phyloP scores from a whole-genome alignment of 768 basidiomycete species.

The Pleurotus pulmonarius region DNA sequence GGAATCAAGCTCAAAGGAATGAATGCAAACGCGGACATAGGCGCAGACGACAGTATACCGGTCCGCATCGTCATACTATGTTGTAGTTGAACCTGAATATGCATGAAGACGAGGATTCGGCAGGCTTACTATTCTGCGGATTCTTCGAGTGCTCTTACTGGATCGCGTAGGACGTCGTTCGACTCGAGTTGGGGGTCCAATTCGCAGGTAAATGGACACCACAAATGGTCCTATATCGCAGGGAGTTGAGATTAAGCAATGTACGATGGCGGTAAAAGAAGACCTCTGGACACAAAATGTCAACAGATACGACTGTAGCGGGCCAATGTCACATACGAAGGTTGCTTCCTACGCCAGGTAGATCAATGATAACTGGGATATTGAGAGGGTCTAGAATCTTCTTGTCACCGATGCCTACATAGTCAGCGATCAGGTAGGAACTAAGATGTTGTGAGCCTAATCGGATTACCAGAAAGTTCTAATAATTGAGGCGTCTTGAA shows the following conservation, averaged over 20 bases:
- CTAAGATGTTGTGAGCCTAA: not conserved
- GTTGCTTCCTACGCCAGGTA: constrained; percentile 39
- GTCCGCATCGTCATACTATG: not conserved
- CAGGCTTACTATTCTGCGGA: constrained; percentile 1
- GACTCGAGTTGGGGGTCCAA: not conserved
- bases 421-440: constrained; percentile 20
- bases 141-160: constrained; percentile 1
- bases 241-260: too few species aligned
- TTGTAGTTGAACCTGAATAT: too few species aligned
- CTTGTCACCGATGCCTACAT: constrained; percentile 31
- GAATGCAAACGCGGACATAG: constrained; percentile 6
- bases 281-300: not conserved
- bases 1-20: not conserved
- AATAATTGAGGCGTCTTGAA: constrained; percentile 22
- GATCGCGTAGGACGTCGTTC: constrained; percentile 4
- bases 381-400: constrained; percentile 21
- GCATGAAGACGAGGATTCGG: not conserved
- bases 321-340: constrained; percentile 14
- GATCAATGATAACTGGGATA: constrained; percentile 28
- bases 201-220: constrained; percentile 6
- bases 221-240: not conserved
- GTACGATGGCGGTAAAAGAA: too few species aligned
- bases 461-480: constrained; percentile 16
- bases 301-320: not conserved
- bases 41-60: not conserved